A percentile compares a stretch with the other conserved stretches of the same genome.
Conservation (phyloP, 306 rosid genomes). For the Spatholobus suberectus region DNA sequence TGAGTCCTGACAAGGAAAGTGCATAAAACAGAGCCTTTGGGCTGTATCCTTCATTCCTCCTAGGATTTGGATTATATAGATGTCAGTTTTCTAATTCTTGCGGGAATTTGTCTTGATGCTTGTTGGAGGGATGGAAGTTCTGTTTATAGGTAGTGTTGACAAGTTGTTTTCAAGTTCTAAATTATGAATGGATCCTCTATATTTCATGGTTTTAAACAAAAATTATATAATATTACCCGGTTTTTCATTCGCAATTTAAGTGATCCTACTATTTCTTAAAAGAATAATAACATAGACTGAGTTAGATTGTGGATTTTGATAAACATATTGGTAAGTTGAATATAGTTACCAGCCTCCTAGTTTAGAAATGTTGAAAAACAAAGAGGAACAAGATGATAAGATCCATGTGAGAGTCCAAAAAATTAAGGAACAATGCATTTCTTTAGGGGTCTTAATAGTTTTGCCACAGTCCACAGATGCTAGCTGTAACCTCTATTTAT, state of each 20-base stretch:
- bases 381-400: not conserved
- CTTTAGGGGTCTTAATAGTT: not conserved
- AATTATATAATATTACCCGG: not conserved
- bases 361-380: not conserved
- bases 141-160: not conserved
- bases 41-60: not conserved
- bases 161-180: not conserved
- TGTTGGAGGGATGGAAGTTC: not conserved
- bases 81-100: not conserved
- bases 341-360: not conserved
- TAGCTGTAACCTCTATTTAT: not conserved
- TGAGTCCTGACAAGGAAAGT: not conserved
- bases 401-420: not conserved
- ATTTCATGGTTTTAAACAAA: not conserved
- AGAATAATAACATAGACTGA: not conserved
- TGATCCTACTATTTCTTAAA: not conserved
- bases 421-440: not conserved
- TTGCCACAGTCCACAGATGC: not conserved
- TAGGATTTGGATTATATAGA: not conserved
- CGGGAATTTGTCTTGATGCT: not conserved
- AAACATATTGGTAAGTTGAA: not conserved
- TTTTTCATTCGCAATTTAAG: not conserved
- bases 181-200: not conserved
- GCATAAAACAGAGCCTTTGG: not conserved
- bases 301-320: conserved; percentile 2